phyloP scores from a whole-genome alignment of 257 asterid species.

The Dorcoceras hygrometricum region DNA sequence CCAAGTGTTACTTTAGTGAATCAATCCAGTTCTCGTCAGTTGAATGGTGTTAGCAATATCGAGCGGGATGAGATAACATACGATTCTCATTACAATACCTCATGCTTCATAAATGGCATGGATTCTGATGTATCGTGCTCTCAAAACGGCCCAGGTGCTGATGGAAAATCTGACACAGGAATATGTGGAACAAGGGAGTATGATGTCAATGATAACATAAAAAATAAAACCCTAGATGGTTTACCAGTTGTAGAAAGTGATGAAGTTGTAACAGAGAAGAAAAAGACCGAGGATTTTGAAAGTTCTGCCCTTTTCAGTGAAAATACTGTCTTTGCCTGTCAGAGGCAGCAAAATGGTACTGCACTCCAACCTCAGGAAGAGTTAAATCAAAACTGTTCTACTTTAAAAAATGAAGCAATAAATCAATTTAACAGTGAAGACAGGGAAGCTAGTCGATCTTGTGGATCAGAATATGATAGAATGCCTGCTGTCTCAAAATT shows the following conservation, averaged over 20 bases:
- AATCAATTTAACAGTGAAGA: slow-evolving; percentile 33
- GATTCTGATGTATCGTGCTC: slow-evolving; percentile 62
- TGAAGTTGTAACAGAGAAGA: slow-evolving; percentile 35
- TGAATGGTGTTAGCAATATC: slow-evolving; percentile 42
- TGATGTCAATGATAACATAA: slow-evolving; percentile 36
- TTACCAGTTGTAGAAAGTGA: slow-evolving; percentile 35
- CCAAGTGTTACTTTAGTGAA: slow-evolving; percentile 40
- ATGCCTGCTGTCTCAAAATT: slow-evolving; percentile 24
- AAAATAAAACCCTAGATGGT: slow-evolving; percentile 34
- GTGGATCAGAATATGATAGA: slow-evolving; percentile 42
- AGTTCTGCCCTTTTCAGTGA: slow-evolving; percentile 30
- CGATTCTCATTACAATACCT: slow-evolving; percentile 34
- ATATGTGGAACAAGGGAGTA: slow-evolving; percentile 29
- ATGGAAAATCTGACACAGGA: slow-evolving; percentile 44
- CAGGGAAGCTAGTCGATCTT: slow-evolving; percentile 32
- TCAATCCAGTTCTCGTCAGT: slow-evolving; percentile 40
- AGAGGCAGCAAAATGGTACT: slow-evolving; percentile 40
- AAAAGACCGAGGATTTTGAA: slow-evolving; percentile 39
- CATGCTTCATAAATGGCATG: slow-evolving; percentile 38
- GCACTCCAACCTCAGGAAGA: slow-evolving; percentile 32
- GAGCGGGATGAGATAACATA: slow-evolving; percentile 33
- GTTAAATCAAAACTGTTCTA: slow-evolving; percentile 35
- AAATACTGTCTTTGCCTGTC: slow-evolving; percentile 35
- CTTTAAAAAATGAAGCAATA: slow-evolving; percentile 36
- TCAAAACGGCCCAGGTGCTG: slow-evolving; percentile 38